Evolutionary conservation across 2,329 filamentous ascomycete genomes (phyloP).

Genomic region (Cytospora chrysosperma): DNA sequence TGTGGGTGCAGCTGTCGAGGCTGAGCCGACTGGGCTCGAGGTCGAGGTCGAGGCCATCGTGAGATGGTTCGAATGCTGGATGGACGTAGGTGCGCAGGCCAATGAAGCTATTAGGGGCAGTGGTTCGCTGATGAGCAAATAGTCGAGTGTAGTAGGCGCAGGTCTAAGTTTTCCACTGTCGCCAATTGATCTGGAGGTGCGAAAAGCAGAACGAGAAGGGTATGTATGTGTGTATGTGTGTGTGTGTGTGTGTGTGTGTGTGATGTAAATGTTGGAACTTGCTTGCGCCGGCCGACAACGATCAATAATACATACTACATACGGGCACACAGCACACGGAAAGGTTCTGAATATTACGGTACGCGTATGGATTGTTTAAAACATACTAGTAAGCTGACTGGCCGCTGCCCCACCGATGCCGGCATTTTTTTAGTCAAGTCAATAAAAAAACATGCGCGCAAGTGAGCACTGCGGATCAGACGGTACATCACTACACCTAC

Average conservation of each 20-base stretch:
- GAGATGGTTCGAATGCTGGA: slow-evolving; percentile 20
- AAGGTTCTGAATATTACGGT: neutral
- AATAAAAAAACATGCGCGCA: neutral
- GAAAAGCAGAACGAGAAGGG: neutral
- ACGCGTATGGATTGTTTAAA: neutral
- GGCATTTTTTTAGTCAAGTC: neutral
- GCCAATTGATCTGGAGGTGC: neutral
- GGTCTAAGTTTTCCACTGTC: neutral
- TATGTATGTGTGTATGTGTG: neutral
- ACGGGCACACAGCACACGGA: neutral
- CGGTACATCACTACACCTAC: too few species aligned
- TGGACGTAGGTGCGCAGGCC: neutral
- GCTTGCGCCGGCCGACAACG: neutral
- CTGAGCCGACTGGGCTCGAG: slow-evolving; percentile 15
- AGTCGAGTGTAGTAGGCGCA: neutral
- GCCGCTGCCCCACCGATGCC: neutral
- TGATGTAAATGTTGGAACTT: neutral
- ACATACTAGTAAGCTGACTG: too few species aligned
- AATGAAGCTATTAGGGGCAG: neutral
- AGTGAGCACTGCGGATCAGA: neutral
- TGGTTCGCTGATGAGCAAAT: neutral
- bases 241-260: neutral
- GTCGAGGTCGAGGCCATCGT: slow-evolving; percentile 24
- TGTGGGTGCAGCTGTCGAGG: neutral
- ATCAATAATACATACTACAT: neutral